Evolutionary conservation across 768 basidiomycete genomes (phyloP).

Genomic region (Podaxis pistillaris): DNA sequence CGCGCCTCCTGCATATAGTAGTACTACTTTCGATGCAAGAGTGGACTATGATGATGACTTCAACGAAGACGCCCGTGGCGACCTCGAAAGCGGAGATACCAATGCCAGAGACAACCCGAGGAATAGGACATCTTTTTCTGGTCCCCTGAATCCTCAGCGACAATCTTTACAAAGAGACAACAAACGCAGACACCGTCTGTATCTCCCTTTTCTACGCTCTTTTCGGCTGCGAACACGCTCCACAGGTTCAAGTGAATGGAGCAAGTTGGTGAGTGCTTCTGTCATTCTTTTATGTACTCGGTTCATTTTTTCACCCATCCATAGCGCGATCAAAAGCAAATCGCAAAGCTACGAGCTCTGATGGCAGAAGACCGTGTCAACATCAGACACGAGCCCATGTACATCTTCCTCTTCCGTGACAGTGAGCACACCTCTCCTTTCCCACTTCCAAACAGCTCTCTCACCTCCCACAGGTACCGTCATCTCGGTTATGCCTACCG

Average conservation of each 20-base stretch:
- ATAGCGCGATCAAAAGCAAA: slow-evolving; percentile 16
- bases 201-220: background rate
- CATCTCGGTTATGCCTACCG: slow-evolving; percentile 52
- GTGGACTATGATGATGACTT: background rate
- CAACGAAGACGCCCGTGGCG: background rate
- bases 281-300: background rate
- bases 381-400: slow-evolving; percentile 58
- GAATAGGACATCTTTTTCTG: background rate
- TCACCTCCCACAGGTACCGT: slow-evolving; percentile 42
- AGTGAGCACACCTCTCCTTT: slow-evolving; percentile 29
- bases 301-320: background rate
- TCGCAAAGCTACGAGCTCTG: slow-evolving; percentile 26
- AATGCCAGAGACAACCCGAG: background rate
- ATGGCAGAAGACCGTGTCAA: slow-evolving; percentile 53
- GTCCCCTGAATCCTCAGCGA: background rate
- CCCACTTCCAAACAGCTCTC: background rate
- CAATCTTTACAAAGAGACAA: background rate
- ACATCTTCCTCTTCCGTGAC: slow-evolving; percentile 62
- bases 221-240: slow-evolving; percentile 17
- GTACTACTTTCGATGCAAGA: background rate
- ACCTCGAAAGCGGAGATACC: background rate
- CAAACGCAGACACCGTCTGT: background rate
- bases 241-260: slow-evolving; percentile 26
- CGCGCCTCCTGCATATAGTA: slow-evolving; percentile 2
- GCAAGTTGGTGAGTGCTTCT: slow-evolving; percentile 20